A percentile compares a stretch with the other conserved stretches of the same genome.
These are phyloP conservation scores for Echium plantagineum DNA, from an alignment of 257 asterid species.

Conservation along the genomic window DNA sequence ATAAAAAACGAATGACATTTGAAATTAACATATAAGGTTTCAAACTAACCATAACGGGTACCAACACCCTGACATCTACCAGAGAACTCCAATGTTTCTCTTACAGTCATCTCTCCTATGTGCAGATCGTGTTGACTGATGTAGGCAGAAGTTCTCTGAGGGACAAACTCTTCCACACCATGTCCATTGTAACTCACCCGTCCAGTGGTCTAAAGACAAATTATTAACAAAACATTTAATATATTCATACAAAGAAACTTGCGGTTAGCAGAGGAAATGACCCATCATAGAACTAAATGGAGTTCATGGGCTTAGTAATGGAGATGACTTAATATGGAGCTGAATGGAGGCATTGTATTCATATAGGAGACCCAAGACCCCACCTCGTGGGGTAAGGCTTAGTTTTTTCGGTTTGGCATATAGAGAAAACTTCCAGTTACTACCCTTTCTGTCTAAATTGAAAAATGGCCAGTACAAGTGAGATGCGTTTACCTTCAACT, in stretches of 20 bases:
- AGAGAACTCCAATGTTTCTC: constrained; percentile 84
- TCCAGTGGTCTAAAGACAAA: constrained; percentile 42
- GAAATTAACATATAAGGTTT: not conserved
- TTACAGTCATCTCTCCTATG: constrained; percentile 73
- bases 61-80: constrained; percentile 97
- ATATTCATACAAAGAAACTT: not conserved
- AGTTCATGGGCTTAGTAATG: no score
- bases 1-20: not conserved
- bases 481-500: constrained; percentile 41
- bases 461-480: not conserved
- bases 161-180: constrained; percentile 65
- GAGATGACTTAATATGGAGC: no score
- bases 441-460: not conserved
- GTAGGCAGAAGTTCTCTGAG: constrained; percentile 79
- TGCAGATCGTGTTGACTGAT: constrained; percentile 86
- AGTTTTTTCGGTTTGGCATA: no score
- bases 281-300: no score
- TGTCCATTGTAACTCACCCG: constrained; percentile 72
- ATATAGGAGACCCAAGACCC: no score
- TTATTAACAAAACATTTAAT: not conserved
- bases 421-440: not conserved
- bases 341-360: no score
- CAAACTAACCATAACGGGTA: constrained; percentile 48
- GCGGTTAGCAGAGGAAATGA: not conserved
- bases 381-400: not conserved